These are phyloP conservation scores for Blastobotrys chiropterorum DNA, from an alignment of 805 yeast species.

Conservation along the genomic window DNA sequence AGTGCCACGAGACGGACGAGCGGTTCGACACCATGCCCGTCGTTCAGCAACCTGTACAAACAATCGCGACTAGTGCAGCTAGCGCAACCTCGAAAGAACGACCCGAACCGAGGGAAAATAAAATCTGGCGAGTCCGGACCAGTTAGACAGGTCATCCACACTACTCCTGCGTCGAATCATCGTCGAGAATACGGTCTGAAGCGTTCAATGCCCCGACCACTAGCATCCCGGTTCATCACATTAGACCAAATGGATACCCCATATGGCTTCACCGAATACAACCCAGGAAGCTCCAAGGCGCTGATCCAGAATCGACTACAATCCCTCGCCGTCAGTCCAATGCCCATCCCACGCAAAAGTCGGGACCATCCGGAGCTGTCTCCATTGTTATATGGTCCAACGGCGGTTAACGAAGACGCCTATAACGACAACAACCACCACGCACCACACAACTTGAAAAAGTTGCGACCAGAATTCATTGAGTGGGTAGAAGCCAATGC, in stretches of 20 bases:
- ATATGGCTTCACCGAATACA: slow-evolving; percentile 66
- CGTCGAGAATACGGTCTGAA: slow-evolving; percentile 76
- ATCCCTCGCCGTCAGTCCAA: slow-evolving; percentile 50
- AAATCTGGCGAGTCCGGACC: slow-evolving; percentile 35
- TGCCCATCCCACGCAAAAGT: slow-evolving; percentile 2
- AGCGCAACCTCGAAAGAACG: slow-evolving; percentile 1
- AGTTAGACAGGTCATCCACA: slow-evolving; percentile 66
- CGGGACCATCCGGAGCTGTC: slow-evolving; percentile 3
- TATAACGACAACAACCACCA: background rate
- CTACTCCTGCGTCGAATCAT: slow-evolving; percentile 55
- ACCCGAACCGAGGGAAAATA: background rate
- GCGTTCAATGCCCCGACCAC: slow-evolving; percentile 57
- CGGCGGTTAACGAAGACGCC: background rate
- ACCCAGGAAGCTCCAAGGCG: slow-evolving; percentile 51
- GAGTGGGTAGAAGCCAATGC: background rate
- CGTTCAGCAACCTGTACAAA: background rate
- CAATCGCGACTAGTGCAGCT: slow-evolving; percentile 9
- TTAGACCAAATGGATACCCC: slow-evolving; percentile 61
- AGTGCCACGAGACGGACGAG: background rate
- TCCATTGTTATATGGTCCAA: slow-evolving; percentile 3
- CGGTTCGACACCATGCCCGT: background rate
- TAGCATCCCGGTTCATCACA: slow-evolving; percentile 51
- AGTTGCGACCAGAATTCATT: background rate
- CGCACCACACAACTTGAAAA: background rate
- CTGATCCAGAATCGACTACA: slow-evolving; percentile 61